Percentiles rank a stretch among this genome's conserved stretches.
Evolutionary conservation across 179 eudicot genomes (phyloP).

Genomic region (Heliamphora pulchella): DNA sequence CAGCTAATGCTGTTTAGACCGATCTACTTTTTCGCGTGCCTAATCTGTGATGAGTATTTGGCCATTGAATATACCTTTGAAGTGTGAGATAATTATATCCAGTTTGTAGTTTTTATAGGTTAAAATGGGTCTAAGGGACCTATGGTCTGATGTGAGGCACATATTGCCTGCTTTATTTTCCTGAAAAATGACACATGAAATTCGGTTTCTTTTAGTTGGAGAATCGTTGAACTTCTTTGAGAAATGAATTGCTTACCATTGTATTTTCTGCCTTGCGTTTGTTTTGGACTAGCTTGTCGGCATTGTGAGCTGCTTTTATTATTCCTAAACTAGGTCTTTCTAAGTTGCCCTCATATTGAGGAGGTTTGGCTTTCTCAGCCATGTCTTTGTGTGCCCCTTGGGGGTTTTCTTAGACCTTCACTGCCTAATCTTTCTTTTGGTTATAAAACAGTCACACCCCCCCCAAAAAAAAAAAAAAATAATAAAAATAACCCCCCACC

Average conservation of each 20-base stretch:
- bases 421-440: too few relatives aligned
- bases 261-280: neutral
- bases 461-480: too few relatives aligned
- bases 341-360: too few relatives aligned
- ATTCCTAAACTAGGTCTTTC: too few relatives aligned
- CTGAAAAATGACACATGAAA: neutral
- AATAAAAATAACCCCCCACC: too few relatives aligned
- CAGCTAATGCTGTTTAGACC: neutral
- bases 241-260: conserved; percentile 1
- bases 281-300: too few relatives aligned
- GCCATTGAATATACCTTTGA: neutral
- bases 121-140: neutral
- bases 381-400: too few relatives aligned
- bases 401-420: too few relatives aligned
- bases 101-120: neutral
- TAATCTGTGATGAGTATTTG: neutral
- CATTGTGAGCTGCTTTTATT: too few relatives aligned
- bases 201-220: neutral
- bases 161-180: neutral
- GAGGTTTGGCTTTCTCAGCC: too few relatives aligned
- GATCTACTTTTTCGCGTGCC: neutral
- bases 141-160: neutral
- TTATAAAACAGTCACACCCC: too few relatives aligned
- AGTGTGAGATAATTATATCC: neutral
- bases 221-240: neutral